These are phyloP conservation scores for Barbarea vulgaris DNA, from an alignment of 345 rosid species.

Conservation along the genomic window DNA sequence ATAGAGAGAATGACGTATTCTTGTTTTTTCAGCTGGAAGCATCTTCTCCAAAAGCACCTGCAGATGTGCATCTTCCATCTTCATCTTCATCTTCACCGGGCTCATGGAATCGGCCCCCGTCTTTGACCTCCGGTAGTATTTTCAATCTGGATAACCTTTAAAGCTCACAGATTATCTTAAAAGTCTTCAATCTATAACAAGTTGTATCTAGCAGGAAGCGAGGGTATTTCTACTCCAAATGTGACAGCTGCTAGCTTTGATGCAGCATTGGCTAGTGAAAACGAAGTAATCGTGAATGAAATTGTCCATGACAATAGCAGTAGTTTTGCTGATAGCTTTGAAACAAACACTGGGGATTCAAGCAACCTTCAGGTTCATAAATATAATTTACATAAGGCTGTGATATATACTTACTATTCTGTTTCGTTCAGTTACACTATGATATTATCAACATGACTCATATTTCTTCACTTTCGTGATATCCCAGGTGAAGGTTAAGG, in stretches of 20 bases:
- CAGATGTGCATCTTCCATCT: conserved; percentile 43
- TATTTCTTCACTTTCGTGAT: not conserved
- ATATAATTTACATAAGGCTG: not conserved
- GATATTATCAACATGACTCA: not conserved
- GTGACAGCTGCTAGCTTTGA: conserved; percentile 25
- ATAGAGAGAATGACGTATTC: conserved; percentile 1
- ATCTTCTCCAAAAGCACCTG: conserved; percentile 31
- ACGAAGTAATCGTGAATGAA: conserved; percentile 84
- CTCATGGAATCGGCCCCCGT: conserved; percentile 37
- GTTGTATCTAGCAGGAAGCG: conserved; percentile 24
- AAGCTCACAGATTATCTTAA: conserved; percentile 4
- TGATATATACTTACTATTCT: not conserved
- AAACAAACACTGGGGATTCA: conserved; percentile 43
- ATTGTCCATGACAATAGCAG: conserved; percentile 64
- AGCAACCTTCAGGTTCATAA: conserved; percentile 61
- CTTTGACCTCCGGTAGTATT: conserved; percentile 34
- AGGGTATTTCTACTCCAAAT: conserved; percentile 30
- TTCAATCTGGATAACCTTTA: conserved; percentile 16
- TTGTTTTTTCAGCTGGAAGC: conserved; percentile 18
- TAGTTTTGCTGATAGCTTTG: conserved; percentile 53
- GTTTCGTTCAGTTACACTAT: not conserved
- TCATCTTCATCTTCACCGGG: conserved; percentile 43
- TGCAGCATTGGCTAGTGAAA: conserved; percentile 54
- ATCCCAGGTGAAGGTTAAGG: conserved; percentile 65
- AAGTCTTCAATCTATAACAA: conserved; percentile 18